Evolutionary conservation across 805 yeast genomes (phyloP).

Genomic region (Ogataea neopini): DNA sequence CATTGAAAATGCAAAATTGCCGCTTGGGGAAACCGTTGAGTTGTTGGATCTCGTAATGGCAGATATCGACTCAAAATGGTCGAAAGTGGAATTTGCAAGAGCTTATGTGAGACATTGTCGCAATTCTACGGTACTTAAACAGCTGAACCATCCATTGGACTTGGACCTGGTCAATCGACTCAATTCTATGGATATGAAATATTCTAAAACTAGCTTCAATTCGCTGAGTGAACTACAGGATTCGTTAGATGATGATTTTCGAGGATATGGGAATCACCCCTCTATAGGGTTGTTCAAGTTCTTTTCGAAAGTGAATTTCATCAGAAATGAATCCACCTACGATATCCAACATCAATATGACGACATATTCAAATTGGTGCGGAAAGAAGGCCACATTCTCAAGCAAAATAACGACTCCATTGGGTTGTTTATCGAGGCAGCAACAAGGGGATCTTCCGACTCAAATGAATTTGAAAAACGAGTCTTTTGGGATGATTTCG

Average conservation of each 20-base stretch:
- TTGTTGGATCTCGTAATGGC: conserved; percentile 9
- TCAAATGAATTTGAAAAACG: background rate
- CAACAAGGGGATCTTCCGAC: background rate
- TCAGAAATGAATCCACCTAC: background rate
- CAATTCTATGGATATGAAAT: conserved; percentile 11
- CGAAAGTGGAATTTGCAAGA: conserved; percentile 15
- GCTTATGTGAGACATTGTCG: conserved; percentile 2
- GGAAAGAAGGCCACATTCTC: background rate
- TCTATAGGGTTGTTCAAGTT: conserved; percentile 8
- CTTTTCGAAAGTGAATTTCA: conserved; percentile 2
- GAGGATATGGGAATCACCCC: background rate
- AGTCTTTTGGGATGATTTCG: background rate
- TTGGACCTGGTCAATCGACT: conserved; percentile 8
- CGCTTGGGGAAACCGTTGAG: conserved; percentile 10
- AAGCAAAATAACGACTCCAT: background rate
- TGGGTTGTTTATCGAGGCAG: background rate
- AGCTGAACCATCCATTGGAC: conserved; percentile 7
- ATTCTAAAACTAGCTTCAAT: background rate
- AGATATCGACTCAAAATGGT: conserved; percentile 14
- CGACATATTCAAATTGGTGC: background rate
- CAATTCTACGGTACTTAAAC: conserved; percentile 10
- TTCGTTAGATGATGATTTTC: conserved; percentile 3
- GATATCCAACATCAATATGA: background rate
- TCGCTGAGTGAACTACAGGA: conserved; percentile 4
- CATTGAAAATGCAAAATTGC: conserved; percentile 6